These are phyloP conservation scores for Ceratocystis harringtonii DNA, from an alignment of 2,329 filamentous ascomycete genomes.

Conservation along the genomic window DNA sequence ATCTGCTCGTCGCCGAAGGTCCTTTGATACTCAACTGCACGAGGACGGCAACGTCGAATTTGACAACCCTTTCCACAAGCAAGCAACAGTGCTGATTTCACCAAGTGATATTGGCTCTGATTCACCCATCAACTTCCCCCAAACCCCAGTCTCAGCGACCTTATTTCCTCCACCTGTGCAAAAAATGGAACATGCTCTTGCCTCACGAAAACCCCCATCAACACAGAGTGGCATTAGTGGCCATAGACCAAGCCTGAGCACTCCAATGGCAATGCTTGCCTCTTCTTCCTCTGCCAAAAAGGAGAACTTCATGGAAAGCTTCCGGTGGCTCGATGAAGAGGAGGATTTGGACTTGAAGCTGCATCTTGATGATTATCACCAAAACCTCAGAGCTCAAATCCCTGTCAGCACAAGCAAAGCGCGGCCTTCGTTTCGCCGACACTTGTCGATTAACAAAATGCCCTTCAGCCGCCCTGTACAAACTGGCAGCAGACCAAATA, in stretches of 20 bases:
- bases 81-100: conserved; percentile 13
- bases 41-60: conserved; percentile 15
- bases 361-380: conserved; percentile 54
- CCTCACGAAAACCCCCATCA: conserved; percentile 20
- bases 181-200: conserved; percentile 3
- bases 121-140: conserved; percentile 9
- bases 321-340: conserved; percentile 61
- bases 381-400: conserved; percentile 40
- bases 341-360: conserved; percentile 53
- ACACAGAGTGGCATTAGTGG: conserved; percentile 22
- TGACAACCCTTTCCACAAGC: conserved; percentile 15
- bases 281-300: conserved; percentile 25
- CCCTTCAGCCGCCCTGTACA: conserved; percentile 43
- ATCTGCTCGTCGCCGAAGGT: conserved; percentile 22
- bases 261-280: conserved; percentile 17
- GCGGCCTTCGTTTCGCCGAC: conserved; percentile 51
- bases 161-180: conserved; percentile 7
- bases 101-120: conserved; percentile 10
- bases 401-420: conserved; percentile 31
- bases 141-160: neutral
- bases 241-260: conserved; percentile 18
- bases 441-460: conserved; percentile 54
- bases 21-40: conserved; percentile 8
- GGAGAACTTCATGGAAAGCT: conserved; percentile 48
- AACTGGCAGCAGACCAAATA: conserved; percentile 34